These are phyloP conservation scores for Kuraishia piskuri DNA, from an alignment of 805 yeast genomes.

Conservation along the genomic window DNA sequence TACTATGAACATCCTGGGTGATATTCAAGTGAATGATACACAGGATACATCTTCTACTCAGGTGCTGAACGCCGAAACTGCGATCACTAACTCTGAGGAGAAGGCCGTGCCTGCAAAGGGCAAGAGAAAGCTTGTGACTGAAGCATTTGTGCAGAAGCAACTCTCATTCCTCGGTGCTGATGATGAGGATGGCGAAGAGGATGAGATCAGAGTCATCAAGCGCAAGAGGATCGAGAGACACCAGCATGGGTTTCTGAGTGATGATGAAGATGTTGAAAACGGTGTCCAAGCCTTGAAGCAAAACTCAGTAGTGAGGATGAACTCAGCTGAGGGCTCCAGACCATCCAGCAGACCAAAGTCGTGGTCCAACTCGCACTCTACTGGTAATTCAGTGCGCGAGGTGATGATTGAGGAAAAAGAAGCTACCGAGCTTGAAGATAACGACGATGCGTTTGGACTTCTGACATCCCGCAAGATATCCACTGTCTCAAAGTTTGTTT, in stretches of 20 bases:
- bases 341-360: not conserved
- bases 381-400: not conserved
- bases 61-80: not conserved
- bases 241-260: constrained; percentile 1
- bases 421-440: not conserved
- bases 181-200: not conserved
- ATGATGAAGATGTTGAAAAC: not conserved
- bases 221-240: not conserved
- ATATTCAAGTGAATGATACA: not conserved
- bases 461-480: not conserved
- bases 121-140: constrained; percentile 3
- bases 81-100: not conserved
- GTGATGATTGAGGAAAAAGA: not conserved
- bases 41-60: not conserved
- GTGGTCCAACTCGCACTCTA: not conserved
- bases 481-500: not conserved
- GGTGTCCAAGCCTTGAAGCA: constrained; percentile 3
- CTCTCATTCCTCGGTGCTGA: constrained; percentile 3
- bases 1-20: constrained; percentile 3
- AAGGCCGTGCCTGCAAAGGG: not conserved
- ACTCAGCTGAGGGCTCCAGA: not conserved
- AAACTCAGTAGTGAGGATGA: constrained; percentile 1
- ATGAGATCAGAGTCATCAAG: not conserved
- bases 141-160: constrained; percentile 5
- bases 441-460: constrained; percentile 1